A percentile compares a stretch with the other conserved stretches of the same genome.
Conservation (phyloP, 139 green algal genomes). For the Coelastrella sp. region DNA sequence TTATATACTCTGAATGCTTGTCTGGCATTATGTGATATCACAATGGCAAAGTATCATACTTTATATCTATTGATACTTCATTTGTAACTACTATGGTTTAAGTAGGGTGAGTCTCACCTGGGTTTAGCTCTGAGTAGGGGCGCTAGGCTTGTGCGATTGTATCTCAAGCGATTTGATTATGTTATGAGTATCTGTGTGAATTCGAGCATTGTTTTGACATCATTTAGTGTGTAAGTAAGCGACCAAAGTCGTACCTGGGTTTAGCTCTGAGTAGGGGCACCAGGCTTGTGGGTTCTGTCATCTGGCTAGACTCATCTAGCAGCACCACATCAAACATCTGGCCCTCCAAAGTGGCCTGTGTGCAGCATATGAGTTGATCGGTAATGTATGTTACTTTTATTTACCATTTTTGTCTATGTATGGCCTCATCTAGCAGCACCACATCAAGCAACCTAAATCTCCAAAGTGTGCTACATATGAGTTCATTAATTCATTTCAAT, state of each 20-base stretch:
- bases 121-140: conserved; percentile 15
- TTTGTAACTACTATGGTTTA: no score
- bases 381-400: neutral
- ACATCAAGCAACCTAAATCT: neutral
- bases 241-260: neutral
- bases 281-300: conserved; percentile 87
- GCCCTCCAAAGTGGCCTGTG: conserved; percentile 37
- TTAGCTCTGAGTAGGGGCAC: conserved; percentile 21
- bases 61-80: no score
- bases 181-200: conserved; percentile 76
- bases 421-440: neutral
- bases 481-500: neutral
- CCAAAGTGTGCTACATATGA: neutral
- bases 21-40: no score
- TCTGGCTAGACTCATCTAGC: conserved; percentile 88
- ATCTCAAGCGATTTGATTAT: conserved; percentile 65
- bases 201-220: conserved; percentile 59
- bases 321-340: conserved; percentile 82
- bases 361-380: neutral
- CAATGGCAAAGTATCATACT: no score
- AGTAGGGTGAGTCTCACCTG: neutral
- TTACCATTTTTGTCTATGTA: neutral
- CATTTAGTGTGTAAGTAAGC: neutral
- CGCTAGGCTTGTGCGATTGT: conserved; percentile 58
- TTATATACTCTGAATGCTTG: no score